Conservation (phyloP, 768 basidiomycete genomes). For the Pleurotus giganteus region DNA sequence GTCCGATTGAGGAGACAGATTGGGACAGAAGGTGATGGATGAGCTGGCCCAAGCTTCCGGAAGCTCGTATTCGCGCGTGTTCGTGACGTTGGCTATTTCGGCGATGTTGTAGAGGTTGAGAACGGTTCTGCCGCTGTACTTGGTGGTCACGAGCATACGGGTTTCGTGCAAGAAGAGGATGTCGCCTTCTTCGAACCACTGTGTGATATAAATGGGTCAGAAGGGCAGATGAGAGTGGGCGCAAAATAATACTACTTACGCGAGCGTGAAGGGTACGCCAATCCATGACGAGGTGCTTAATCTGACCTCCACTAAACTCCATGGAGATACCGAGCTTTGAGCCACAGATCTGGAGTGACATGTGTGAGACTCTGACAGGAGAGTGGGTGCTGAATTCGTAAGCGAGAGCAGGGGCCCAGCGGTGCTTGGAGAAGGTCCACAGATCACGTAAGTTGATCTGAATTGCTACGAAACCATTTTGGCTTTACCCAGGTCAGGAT, state of each 20-base stretch:
- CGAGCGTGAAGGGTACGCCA: slow-evolving; percentile 48
- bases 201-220: slow-evolving; percentile 6
- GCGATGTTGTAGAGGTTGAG: slow-evolving; percentile 47
- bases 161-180: slow-evolving; percentile 44
- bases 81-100: slow-evolving; percentile 37
- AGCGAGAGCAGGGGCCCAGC: slow-evolving; percentile 35
- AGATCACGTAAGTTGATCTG: slow-evolving; percentile 55
- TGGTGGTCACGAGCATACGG: slow-evolving; percentile 40
- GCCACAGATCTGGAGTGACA: slow-evolving; percentile 39
- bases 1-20: slow-evolving; percentile 40
- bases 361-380: slow-evolving; percentile 30
- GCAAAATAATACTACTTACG: slow-evolving; percentile 27
- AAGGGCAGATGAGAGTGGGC: not conserved
- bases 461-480: slow-evolving; percentile 39
- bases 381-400: slow-evolving; percentile 42
- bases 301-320: slow-evolving; percentile 36
- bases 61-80: slow-evolving; percentile 53
- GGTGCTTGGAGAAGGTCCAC: slow-evolving; percentile 55
- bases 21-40: slow-evolving; percentile 45
- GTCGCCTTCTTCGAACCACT: slow-evolving; percentile 53
- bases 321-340: slow-evolving; percentile 41
- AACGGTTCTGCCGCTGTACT: slow-evolving; percentile 31
- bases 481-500: slow-evolving; percentile 14
- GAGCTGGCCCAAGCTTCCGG: slow-evolving; percentile 50
- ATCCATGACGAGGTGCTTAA: slow-evolving; percentile 46